These are phyloP conservation scores for Cerrena zonata DNA, from an alignment of 1,284 basidiomycete genomes.

Conservation along the genomic window DNA sequence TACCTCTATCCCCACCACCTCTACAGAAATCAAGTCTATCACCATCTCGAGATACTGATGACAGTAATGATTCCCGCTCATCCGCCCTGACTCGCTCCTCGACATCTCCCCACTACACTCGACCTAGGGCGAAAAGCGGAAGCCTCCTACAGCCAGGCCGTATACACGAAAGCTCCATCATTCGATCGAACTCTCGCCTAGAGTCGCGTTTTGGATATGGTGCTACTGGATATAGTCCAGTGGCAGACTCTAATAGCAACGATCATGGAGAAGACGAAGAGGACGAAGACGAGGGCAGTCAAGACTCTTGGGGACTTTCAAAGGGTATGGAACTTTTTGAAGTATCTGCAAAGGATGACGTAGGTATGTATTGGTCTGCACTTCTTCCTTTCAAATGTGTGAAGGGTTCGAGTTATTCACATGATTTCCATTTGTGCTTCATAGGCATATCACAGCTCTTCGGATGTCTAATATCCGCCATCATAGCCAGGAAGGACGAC, in stretches of 20 bases:
- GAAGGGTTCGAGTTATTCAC: slow-evolving; percentile 2
- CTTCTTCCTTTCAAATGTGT: slow-evolving; percentile 10
- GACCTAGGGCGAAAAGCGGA: slow-evolving; percentile 28
- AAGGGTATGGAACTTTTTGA: slow-evolving; percentile 81
- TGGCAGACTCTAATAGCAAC: slow-evolving; percentile 55
- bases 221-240: slow-evolving; percentile 47
- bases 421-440: too few species aligned
- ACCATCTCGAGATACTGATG: slow-evolving; percentile 22
- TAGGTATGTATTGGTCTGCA: slow-evolving; percentile 43
- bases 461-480: slow-evolving; percentile 66
- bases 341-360: slow-evolving; percentile 79
- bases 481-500: slow-evolving; percentile 68
- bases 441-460: slow-evolving; percentile 74
- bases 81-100: slow-evolving; percentile 28
- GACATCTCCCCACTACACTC: slow-evolving; percentile 26
- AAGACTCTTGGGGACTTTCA: slow-evolving; percentile 72
- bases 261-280: slow-evolving; percentile 65
- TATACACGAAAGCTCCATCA: slow-evolving; percentile 22
- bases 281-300: slow-evolving; percentile 34
- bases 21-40: slow-evolving; percentile 21
- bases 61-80: slow-evolving; percentile 23
- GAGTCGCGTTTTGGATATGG: slow-evolving; percentile 47
- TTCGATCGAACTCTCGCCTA: slow-evolving; percentile 41
- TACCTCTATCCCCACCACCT: slow-evolving; percentile 18
- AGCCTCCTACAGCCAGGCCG: slow-evolving; percentile 27